Evolutionary conservation across 805 yeast species (phyloP), one percentile per base, ranked within the genome.

Genomic region (Ogataea trehaloabstinens): DNA sequence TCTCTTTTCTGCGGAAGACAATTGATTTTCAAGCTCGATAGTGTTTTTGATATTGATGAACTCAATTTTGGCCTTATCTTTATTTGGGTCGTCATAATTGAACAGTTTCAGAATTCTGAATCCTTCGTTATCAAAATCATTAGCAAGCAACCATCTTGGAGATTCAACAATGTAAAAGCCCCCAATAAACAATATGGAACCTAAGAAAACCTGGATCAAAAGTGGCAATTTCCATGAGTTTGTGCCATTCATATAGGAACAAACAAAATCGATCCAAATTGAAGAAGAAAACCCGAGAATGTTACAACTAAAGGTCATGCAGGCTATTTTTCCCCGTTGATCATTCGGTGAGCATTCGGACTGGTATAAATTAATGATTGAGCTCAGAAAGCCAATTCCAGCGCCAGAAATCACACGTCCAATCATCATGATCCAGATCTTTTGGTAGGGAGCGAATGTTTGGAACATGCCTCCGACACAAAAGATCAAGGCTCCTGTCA

Each of bases 321-420:
- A 85, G 3, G 91, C 95, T 38, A 87, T 68, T 53, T 78, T 75
- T 2, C 96, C 96, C 55, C 96, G 73, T 49, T 85, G 85, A 54
- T 85, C 85, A 18, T 89, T 83, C 1, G 96, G 96, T 5, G 90
- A 78, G 35, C 89, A 85, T 56, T 88, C 96, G 35, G 90, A 80
- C 58, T 87, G 95, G 61, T 86, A 88, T 35, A 86, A 80, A 1
- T 95, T 95, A 8, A 88, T 90, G 45, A 88, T 82, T 6, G 95
- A 82, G 19, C 90, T 80, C 32, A 88, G 66, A 38, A 88, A 66
- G 3, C 96, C 96, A 19, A 88, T 90, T 2, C 95, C 95, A n/a
- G 87, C 49, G 13, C 96, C 96, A 28, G 86, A 73, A 32, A 87
- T 72, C 21, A 85, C 76, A 51, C 96, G 68, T 2, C 95, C 95